Evolutionary conservation across 2,329 filamentous ascomycete genomes (phyloP).

Genomic region (Ophiostoma triangulosporum): DNA sequence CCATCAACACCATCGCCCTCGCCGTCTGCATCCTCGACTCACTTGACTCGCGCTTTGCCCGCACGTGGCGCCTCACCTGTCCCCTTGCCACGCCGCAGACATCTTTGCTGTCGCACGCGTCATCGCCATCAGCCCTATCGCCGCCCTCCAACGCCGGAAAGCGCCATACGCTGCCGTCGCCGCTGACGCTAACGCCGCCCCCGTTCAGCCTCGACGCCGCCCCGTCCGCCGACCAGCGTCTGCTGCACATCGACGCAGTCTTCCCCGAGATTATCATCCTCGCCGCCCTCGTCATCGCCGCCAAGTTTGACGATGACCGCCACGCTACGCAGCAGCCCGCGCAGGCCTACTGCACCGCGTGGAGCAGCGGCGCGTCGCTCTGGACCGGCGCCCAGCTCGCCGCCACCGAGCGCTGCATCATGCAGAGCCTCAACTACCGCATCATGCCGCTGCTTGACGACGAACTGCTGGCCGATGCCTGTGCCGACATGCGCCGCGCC

Average conservation of each 20-base stretch:
- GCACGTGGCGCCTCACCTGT: conserved; percentile 46
- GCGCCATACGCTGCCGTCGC: conserved; percentile 35
- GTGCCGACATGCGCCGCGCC: conserved; percentile 51
- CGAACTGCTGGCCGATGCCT: conserved; percentile 42
- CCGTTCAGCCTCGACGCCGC: conserved; percentile 8
- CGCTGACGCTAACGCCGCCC: conserved; percentile 20
- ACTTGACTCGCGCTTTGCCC: conserved; percentile 47
- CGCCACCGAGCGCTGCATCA: conserved; percentile 47
- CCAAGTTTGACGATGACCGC: conserved; percentile 50
- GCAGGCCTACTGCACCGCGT: conserved; percentile 36
- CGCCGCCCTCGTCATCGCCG: conserved; percentile 48
- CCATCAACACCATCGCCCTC: conserved; percentile 48
- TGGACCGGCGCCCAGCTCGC: conserved; percentile 53
- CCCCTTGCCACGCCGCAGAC: conserved; percentile 26
- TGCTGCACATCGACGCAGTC: conserved; percentile 46
- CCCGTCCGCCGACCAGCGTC: conserved; percentile 16
- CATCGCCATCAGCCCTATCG: too few relatives aligned
- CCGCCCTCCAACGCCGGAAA: conserved; percentile 17
- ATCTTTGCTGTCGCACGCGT: too few relatives aligned
- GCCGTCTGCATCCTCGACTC: conserved; percentile 55
- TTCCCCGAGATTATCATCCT: conserved; percentile 49
- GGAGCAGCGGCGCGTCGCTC: conserved; percentile 26
- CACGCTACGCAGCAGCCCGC: conserved; percentile 42
- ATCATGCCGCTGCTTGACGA: conserved; percentile 47
- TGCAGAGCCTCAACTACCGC: conserved; percentile 50